Conservation (phyloP, 495 filamentous ascomycete species). For the Aspergillus sclerotiicarbonarius region DNA sequence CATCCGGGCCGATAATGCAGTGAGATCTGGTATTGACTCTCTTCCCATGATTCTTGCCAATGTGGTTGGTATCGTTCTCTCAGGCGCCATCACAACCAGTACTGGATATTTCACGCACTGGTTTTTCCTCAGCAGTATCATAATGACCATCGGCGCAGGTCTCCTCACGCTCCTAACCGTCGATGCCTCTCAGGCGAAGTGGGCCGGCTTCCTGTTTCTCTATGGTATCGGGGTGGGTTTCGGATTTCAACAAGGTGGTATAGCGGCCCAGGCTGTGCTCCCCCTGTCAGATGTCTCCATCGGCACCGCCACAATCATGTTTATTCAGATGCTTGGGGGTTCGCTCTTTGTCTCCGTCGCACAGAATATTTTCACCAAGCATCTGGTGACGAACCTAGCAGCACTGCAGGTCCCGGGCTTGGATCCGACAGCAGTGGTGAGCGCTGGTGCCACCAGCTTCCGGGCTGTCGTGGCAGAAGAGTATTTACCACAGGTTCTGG, state of each 20-base stretch:
- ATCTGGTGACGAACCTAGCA: not conserved
- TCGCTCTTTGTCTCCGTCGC: conserved; percentile 44
- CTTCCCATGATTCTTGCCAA: conserved; percentile 46
- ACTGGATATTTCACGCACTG: conserved; percentile 68
- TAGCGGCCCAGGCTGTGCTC: conserved; percentile 65
- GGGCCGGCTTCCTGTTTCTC: conserved; percentile 72
- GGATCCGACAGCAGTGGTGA: not conserved
- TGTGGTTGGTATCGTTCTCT: conserved; percentile 41
- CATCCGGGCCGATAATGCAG: conserved; percentile 34
- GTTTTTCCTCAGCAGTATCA: conserved; percentile 48
- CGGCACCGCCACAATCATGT: conserved; percentile 63
- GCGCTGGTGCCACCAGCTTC: conserved; percentile 5
- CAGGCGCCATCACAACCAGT: conserved; percentile 39
- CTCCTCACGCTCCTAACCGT: conserved; percentile 59
- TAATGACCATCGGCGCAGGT: conserved; percentile 61
- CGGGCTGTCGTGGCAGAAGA: not conserved
- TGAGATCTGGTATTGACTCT: conserved; percentile 35
- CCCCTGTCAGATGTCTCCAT: conserved; percentile 55
- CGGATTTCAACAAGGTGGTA: conserved; percentile 66
- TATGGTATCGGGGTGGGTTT: conserved; percentile 68
- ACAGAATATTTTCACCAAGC: conserved; percentile 12
- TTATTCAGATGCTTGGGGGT: conserved; percentile 64
- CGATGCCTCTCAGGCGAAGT: conserved; percentile 49
- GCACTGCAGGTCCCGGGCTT: not conserved
- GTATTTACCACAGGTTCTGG: not conserved